Percentiles rank a stretch among this genome's conserved stretches.
phyloP scores from a whole-genome alignment of 495 filamentous ascomycete species.

The Aspergillus sclerotioniger region DNA sequence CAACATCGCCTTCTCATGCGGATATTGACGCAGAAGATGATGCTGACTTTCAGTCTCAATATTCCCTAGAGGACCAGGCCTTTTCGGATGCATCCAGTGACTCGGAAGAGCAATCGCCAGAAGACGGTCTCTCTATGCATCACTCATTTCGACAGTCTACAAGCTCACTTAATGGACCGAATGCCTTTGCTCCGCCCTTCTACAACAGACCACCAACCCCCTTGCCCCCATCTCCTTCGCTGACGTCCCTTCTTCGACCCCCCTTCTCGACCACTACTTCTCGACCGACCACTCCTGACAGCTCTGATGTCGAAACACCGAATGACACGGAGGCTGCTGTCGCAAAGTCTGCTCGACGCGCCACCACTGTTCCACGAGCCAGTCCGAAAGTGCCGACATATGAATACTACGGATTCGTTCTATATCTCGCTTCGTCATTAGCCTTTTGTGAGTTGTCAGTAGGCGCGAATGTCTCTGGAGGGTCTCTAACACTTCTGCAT shows the following conservation, averaged over 20 bases:
- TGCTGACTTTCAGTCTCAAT: conserved; percentile 49
- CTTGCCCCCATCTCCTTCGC: conserved; percentile 85
- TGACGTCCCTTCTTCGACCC: conserved; percentile 91
- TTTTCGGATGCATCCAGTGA: conserved; percentile 40
- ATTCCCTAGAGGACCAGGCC: conserved; percentile 40
- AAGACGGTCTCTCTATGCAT: conserved; percentile 35
- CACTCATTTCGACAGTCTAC: conserved; percentile 44
- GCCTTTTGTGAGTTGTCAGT: conserved; percentile 56
- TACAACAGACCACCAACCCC: conserved; percentile 87
- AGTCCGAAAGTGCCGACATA: conserved; percentile 94
- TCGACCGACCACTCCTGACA: conserved; percentile 86
- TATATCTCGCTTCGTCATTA: conserved; percentile 80
- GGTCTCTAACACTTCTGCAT: neutral
- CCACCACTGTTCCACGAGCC: conserved; percentile 78
- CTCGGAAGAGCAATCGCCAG: conserved; percentile 35
- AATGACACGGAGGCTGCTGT: conserved; percentile 63
- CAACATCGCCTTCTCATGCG: conserved; percentile 30
- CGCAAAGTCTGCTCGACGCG: conserved; percentile 59
- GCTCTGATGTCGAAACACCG: conserved; percentile 75
- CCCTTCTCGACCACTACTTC: conserved; percentile 69
- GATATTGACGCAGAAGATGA: conserved; percentile 41
- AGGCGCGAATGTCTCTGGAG: neutral
- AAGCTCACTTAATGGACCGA: conserved; percentile 42
- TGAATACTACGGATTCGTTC: conserved; percentile 97
- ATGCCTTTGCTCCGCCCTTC: conserved; percentile 80